Evolutionary conservation across 305 asterid genomes (phyloP).

Genomic region (Withania somnifera): DNA sequence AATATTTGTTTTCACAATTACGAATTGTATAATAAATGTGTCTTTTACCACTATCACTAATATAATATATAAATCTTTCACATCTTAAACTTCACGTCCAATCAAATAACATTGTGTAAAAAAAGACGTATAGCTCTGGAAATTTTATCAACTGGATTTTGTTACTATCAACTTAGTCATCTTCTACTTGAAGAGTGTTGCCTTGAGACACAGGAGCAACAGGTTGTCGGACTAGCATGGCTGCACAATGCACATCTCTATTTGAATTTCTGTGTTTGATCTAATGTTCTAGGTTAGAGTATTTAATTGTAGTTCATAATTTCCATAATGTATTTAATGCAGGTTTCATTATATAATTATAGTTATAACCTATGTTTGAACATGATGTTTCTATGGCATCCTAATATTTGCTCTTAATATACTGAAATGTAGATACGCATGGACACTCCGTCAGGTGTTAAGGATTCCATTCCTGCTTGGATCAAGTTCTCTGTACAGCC

Average conservation of each 20-base stretch:
- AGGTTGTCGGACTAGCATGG: no score
- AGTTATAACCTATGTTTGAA: not conserved
- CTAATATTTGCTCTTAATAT: constrained; percentile 6
- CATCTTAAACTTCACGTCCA: no score
- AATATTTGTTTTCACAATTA: no score
- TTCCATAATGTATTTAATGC: not conserved
- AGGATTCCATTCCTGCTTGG: constrained; percentile 99
- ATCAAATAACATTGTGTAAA: no score
- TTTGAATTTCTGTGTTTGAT: not conserved
- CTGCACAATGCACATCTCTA: not conserved
- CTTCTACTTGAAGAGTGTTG: no score
- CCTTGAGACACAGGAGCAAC: no score
- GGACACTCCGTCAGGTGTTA: constrained; percentile 93
- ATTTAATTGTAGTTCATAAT: not conserved
- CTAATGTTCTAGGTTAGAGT: not conserved
- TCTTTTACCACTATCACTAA: no score
- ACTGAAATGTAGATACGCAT: constrained; percentile 70
- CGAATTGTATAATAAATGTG: no score
- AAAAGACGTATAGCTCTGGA: not conserved
- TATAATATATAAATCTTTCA: no score
- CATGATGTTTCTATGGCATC: not conserved
- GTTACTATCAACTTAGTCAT: not conserved
- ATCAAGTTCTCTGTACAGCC: constrained; percentile 91
- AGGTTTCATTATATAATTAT: not conserved
- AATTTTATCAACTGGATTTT: not conserved